Evolutionary conservation across 768 basidiomycete species (phyloP), one percentile per base, ranked within the genome.

Genomic region (Termitomyces sp.): DNA sequence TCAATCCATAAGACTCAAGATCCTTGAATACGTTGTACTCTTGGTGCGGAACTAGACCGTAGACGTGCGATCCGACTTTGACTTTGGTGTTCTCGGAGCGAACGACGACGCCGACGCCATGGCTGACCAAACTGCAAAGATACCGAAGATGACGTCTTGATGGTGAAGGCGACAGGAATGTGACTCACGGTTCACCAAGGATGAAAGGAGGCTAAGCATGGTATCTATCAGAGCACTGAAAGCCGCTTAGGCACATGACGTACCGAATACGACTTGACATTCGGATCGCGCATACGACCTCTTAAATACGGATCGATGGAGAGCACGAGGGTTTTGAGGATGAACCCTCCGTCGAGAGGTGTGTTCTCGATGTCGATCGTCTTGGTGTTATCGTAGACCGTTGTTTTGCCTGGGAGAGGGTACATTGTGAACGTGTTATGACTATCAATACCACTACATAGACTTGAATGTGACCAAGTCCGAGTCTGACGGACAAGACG

Each of bases 291-390:
- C 81, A 84, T 80, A 36, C 66, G 65, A 54, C 68, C 68, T 22
- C 76, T 60, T 68, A 79, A 61, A 64, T 78, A 78, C 1, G 78
- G 76, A 58, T 80, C 79, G 41, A 79, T 63, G 0, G 77, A 77
- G 6, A 81, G 64, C 1, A 73, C 74, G 16, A 86, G 73, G 0
- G 75, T 75, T 67, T 85, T 86, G 62, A 83, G 47, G 8, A 86
- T 64, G 56, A 82, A 64, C 0, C 80, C 79, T 0, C 80, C 79
- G 20, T 81, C 67, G 44, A 83, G 66, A 1, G 75, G 66, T 0
- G 75, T 75, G 31, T 64, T 76, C 18, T 82, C 79, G 20, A 78
- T 63, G 61, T 86, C 84, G 63, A 86, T 84, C 0, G 70, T 76
- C 55, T 76, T 65, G 0, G 70, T 75, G 4, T 58, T 69, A 58